Conservation (phyloP, 306 rosid genomes). For the Argentina anserina region DNA sequence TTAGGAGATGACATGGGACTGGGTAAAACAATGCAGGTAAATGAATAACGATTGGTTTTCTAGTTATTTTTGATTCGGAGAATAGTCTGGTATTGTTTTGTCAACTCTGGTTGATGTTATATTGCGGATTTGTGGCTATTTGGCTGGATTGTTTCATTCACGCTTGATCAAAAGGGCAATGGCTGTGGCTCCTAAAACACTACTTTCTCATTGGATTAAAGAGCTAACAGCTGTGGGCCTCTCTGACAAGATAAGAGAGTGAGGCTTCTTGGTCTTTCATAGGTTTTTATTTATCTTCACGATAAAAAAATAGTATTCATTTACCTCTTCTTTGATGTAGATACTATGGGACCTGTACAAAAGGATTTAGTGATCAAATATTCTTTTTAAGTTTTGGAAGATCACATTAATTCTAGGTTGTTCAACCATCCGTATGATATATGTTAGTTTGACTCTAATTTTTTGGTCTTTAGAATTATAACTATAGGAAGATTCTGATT, state of each 20-base stretch:
- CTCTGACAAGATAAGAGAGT: conserved; percentile 74
- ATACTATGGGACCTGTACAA: conserved; percentile 59
- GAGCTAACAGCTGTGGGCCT: conserved; percentile 86
- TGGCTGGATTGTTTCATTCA: conserved; percentile 80
- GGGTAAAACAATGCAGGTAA: conserved; percentile 98
- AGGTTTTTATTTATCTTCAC: background rate
- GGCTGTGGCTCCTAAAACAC: conserved; percentile 84
- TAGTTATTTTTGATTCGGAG: background rate
- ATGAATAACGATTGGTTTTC: conserved; percentile 11
- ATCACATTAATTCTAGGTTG: background rate
- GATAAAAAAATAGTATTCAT: conserved; percentile 4
- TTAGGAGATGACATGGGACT: conserved; percentile 98
- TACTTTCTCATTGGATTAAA: conserved; percentile 85
- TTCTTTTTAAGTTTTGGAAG: background rate
- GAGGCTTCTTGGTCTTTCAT: conserved; percentile 29
- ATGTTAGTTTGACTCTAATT: background rate
- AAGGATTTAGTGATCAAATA: conserved; percentile 15
- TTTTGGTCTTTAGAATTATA: background rate
- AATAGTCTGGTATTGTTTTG: conserved; percentile 1
- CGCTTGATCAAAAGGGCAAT: conserved; percentile 63
- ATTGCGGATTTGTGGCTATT: conserved; percentile 78
- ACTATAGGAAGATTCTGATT: background rate
- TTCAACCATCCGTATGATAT: background rate
- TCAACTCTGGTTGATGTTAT: conserved; percentile 14
- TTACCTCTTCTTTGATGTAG: conserved; percentile 38